Base-by-base conservation (phyloP, 352 stramenopile genomes). In the Pythium phragmiticola region DNA sequence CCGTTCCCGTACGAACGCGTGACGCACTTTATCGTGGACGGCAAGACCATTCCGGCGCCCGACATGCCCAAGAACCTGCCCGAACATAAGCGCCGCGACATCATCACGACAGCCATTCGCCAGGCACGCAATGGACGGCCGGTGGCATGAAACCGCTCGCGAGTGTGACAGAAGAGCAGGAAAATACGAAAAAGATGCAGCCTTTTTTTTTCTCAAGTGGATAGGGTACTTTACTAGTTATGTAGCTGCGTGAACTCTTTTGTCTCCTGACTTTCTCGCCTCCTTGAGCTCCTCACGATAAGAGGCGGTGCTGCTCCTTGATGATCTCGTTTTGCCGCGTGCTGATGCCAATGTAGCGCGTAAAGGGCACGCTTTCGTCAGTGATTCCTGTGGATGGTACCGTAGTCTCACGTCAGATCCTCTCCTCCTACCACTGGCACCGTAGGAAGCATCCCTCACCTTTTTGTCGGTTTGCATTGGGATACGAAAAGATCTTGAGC, bases 1-100 rank as follows among this genome's bases (percentile, higher is more conserved):
- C 63, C 72, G 21, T 94, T 94, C 68, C 86, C 86, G n/a, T 94
- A 94, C 45, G 83, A 94, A 36, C 81, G 82, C 41, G 86, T 92
- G 30, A 92, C 86, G 53, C 86, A 94, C 49, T 87, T 94, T 60
- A 82, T 92, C n/a, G 82, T 94, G 45, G 82, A 92, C 41, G 83
- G 83, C 43, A 78, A 77, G 34, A 88, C 81, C 41, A 82, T 89
- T 49, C 79, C 71, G 23, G 80, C 80, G 17, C 83, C 81, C 0
- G 73, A 87, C 37, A 84, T 92, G 65, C 83, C 80, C 4, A 84
- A 78, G 63, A 83, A 89, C 63, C 71, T 79, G 0, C 80, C 75
- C 14, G 80, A 89, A 37, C 75, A 82, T 67, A 89, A 88, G 66
- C 82, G 82, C 61, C 80, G 80, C 30, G 71, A 78, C 42, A 82